Evolutionary conservation across 768 basidiomycete species (phyloP), one percentile per base, ranked within the genome.

Genomic region (Lentinula sp.): DNA sequence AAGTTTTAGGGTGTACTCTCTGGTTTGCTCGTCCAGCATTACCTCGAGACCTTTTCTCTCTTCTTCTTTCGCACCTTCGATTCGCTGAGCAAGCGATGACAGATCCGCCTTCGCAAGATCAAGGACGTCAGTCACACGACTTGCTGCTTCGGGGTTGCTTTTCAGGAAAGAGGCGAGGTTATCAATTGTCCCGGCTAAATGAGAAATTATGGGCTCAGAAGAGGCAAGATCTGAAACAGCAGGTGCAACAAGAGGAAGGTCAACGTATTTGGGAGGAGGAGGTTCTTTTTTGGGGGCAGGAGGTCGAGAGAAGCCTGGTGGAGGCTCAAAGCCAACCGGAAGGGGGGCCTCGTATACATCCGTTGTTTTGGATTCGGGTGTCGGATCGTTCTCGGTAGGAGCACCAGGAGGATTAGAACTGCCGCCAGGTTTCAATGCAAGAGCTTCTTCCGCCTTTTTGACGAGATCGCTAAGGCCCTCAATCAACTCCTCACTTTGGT

Each of bases 291-390:
- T 84, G 35, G 81, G 74, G 18, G 85, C 79, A 20, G 76, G 65
- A 12, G 90, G 86, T 42, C 86, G 81, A 60, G 81, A 78, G 72
- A 85, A 98, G 18, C 96, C 96, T 23, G 93, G 93, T 37, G 96
- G 95, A 9, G 90, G 93, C 72, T 98, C 95, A 71, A 91, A 93
- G 12, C 95, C 96, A 55, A 99, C 74, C n/a, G 96, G 97, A 23
- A 98, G 79, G 6, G 88, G 87, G 16, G 75, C 81, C 49, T 76
- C 73, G 69, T 96, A 96, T 18, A 89, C 76, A n/a, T 62, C 64
- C 8, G 59, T 58, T 35, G 64, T 61, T 60, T 67, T 61, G 23
- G 62, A 45, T 46, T 46, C 63, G 33, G 63, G 63, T 32, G 57
- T 6, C 3, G 48, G 5, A 37, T 49, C 57, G 10, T 16, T 48